Conservation (phyloP, 2,329 filamentous ascomycete species). For the Xylaria sp. region DNA sequence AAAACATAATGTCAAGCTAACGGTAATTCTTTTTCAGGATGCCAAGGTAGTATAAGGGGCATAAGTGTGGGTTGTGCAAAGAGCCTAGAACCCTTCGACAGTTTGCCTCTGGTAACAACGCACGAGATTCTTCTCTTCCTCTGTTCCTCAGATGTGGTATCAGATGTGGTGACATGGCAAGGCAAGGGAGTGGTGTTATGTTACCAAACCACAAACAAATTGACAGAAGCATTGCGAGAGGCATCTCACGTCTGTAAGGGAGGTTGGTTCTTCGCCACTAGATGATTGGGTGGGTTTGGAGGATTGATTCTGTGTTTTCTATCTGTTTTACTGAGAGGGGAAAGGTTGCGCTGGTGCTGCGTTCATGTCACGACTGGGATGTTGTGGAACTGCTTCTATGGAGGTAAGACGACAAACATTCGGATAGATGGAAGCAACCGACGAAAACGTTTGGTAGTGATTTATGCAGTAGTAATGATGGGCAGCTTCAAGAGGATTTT, state of each 20-base stretch:
- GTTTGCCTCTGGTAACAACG: background rate
- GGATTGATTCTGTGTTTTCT: background rate
- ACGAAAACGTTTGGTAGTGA: background rate
- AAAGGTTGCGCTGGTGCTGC: background rate
- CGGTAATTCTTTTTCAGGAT: too few relatives aligned
- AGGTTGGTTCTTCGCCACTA: background rate
- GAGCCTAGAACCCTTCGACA: too few relatives aligned
- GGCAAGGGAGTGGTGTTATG: background rate
- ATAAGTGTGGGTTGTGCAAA: background rate
- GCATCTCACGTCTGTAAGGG: background rate
- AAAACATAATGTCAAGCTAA: background rate
- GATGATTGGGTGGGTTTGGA: background rate
- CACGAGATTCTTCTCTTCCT: background rate
- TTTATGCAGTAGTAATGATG: background rate
- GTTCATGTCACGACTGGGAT: background rate
- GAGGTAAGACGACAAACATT: constrained; percentile 2
- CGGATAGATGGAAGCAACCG: background rate
- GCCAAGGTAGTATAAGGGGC: background rate
- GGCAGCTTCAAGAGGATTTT: background rate
- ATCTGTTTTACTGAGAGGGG: background rate
- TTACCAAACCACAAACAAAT: background rate
- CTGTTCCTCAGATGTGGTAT: background rate
- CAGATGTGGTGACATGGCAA: background rate
- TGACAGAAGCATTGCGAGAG: background rate
- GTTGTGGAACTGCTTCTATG: background rate